Evolutionary conservation across 2,329 filamentous ascomycete genomes (phyloP), one percentile per base, ranked within the genome.

Genomic region (Cadophora luteo-olivacea): DNA sequence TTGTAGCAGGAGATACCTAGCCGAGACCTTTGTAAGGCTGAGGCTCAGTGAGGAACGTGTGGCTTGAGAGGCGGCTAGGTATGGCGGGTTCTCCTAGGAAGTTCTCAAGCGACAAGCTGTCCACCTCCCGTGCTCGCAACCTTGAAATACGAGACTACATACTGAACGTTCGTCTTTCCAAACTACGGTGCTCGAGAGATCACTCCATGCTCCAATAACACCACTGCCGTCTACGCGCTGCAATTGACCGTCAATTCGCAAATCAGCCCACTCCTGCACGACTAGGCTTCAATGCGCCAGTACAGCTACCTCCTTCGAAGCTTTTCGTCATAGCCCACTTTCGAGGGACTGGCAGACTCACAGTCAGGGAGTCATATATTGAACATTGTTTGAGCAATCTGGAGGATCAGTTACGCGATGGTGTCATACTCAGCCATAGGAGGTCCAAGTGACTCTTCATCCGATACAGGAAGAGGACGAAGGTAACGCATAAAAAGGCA

Each of bases 341-440:
- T 25, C 24, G 19, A 54, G 51, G 51, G 51, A 65, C 25, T 49
- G 52, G n/a, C 16, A 49, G 63, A 36, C 19, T 41, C 38, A 16
- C 51, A 22, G 41, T n/a, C 36, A 45, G 25, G 58, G 63, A 22
- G 12, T 16, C 19, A 33, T 65, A 19, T 32, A 49, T 19, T 9
- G 1, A n/a, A 49, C 9, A 49, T 3, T 11, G 14, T 29, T 55
- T 29, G 5, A 25, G 24, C 33, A 24, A 16, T 19, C 45, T 33
- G 36, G 33, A 45, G 3, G 38, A 25, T 33, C 33, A 32, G n/a
- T n/a, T 29, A 29, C 48, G 24, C 66, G 22, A 77, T 77, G 76
- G 70, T 66, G 54, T 75, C 72, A 19, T 78, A 78, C 57, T 74
- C 73, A 49, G 65, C 75, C 3, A 72, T 77, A 16, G 69, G 68